Conservation (phyloP, 2,329 filamentous ascomycete genomes). For the Fusarium bulbicola region DNA sequence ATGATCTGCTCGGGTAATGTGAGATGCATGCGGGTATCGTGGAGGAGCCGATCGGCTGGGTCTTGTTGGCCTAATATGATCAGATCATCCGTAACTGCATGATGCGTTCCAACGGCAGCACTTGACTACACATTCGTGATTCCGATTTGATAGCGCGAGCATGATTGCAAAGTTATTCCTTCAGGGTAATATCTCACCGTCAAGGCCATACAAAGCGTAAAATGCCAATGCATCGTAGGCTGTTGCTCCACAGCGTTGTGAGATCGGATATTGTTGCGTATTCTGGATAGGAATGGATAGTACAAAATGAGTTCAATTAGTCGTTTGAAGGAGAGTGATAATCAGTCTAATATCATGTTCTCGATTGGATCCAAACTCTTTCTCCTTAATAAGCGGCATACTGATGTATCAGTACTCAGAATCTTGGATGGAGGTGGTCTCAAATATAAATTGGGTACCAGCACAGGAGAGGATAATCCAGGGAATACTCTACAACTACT, state of each 20-base stretch:
- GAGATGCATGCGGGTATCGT: slow-evolving; percentile 2
- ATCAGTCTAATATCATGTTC: neutral
- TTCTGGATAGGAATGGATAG: no score
- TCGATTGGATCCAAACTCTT: neutral
- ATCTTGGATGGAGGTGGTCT: neutral
- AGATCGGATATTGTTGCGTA: neutral
- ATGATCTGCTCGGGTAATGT: neutral
- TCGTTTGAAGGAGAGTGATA: neutral
- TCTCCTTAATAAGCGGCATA: neutral
- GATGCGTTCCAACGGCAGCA: neutral
- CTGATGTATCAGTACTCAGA: neutral
- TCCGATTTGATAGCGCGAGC: neutral
- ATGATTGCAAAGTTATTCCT: neutral
- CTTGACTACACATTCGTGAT: neutral
- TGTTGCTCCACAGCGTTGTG: neutral
- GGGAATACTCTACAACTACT: no score
- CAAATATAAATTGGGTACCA: neutral
- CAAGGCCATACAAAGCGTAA: neutral
- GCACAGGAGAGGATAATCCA: neutral
- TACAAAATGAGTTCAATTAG: neutral
- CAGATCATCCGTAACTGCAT: slow-evolving; percentile 7
- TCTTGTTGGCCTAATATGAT: neutral
- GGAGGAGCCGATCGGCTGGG: neutral
- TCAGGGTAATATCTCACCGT: neutral
- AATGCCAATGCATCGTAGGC: neutral